Evolutionary conservation across 179 eudicot genomes (phyloP).

Genomic region (Silene coronaria): DNA sequence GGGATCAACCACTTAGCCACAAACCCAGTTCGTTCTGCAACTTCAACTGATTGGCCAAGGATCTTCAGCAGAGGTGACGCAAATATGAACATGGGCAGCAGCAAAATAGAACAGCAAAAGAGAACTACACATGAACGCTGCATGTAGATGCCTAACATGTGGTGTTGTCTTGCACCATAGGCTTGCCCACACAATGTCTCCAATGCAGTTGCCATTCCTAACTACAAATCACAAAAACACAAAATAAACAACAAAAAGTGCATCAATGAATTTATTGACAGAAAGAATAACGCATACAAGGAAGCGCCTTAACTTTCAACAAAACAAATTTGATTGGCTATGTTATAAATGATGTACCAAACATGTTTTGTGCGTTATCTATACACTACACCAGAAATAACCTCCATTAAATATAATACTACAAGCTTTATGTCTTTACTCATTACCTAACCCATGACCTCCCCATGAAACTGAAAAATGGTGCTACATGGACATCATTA

Average conservation of each 20-base stretch:
- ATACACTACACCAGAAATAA: background rate
- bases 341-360: background rate
- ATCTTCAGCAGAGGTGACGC: slow-evolving; percentile 26
- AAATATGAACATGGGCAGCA: slow-evolving; percentile 34
- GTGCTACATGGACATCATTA: background rate
- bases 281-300: background rate
- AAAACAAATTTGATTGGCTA: background rate
- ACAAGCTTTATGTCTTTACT: background rate
- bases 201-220: slow-evolving; percentile 40
- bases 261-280: background rate
- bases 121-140: slow-evolving; percentile 36
- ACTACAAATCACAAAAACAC: slow-evolving; percentile 14
- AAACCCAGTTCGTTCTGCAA: slow-evolving; percentile 29
- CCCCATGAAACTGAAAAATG: background rate
- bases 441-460: background rate
- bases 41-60: slow-evolving; percentile 31
- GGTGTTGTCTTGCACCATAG: slow-evolving; percentile 35
- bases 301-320: background rate
- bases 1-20: slow-evolving; percentile 35
- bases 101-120: slow-evolving; percentile 20
- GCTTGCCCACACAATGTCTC: slow-evolving; percentile 42
- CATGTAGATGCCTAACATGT: slow-evolving; percentile 35
- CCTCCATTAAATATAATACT: too few relatives aligned
- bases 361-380: background rate
- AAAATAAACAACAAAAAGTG: background rate